Base-by-base conservation (phyloP, 257 asterid species). In the Fraxinus americana region DNA sequence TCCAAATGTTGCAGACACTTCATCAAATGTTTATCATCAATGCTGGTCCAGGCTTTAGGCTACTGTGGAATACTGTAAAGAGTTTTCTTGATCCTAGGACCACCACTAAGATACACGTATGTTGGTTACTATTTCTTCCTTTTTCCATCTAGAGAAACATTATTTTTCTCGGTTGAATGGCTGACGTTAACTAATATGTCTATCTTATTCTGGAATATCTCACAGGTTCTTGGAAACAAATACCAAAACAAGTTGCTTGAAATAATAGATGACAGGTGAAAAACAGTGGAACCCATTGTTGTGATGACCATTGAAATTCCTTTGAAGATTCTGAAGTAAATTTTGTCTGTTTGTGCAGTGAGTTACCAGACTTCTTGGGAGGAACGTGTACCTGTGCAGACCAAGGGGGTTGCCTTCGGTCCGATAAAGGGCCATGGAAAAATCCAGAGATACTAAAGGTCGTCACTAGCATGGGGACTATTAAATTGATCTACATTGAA, bases 391-490 rank as follows among this genome's bases (percentile, higher is more conserved):
- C 88, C 19, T 96, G 99, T 84, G 90, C 95, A 25, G 96, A 87
- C 54, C 83, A 89, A 83, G 98, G 98, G 65, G 98, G 98, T 13
- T 96, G 99, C 89, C 90, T 94, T 78, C 97, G 83, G 70, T 91
- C 99, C 70, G 97, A 96, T 86, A 96, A 94, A 89, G 99, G 99
- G 76, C 99, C 99, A 61, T 96, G 99, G 99, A 91, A 94, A 86
- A 85, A 96, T 89, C 96, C 92, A 0, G 96, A 92, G 43, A 92
- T 96, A 78, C 78, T 96, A 81, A 92, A 96, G 99, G 99, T 96
- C 70, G 77, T 76, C 45, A 73, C 65, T 23, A 59, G 69, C 17
- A 3, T 10, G 35, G 34, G 19, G 19, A 54, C 65, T 75, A 29
- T 78, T 74, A 32, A 66, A 57, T 75, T 73, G 59, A 52, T 41